phyloP scores from a whole-genome alignment of 257 asterid genomes.

The Capsicum baccatum region DNA sequence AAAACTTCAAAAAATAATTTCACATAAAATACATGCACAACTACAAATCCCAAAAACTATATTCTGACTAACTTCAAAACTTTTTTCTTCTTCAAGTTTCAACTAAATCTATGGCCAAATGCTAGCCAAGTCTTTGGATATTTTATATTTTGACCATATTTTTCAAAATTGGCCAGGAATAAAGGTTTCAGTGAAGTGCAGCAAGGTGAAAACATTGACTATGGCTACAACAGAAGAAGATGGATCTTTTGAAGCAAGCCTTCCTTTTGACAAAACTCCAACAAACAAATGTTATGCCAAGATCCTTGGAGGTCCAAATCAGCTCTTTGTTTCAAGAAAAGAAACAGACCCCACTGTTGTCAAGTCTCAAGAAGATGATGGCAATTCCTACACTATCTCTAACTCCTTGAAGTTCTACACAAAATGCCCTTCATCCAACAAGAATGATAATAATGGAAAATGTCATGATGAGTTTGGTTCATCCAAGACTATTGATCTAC shows the following conservation, averaged over 20 bases:
- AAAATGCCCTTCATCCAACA: slow-evolving; percentile 50
- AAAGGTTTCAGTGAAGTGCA: slow-evolving; percentile 72
- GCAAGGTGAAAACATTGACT: slow-evolving; percentile 52
- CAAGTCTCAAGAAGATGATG: slow-evolving; percentile 38
- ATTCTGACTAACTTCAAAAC: background rate
- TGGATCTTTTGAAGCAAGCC: slow-evolving; percentile 59
- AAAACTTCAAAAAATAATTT: background rate
- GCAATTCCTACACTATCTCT: slow-evolving; percentile 47
- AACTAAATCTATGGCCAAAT: background rate
- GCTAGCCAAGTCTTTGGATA: background rate
- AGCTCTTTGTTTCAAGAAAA: slow-evolving; percentile 49
- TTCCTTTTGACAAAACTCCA: slow-evolving; percentile 31
- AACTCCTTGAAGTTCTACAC: slow-evolving; percentile 67
- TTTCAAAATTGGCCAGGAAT: slow-evolving; percentile 46
- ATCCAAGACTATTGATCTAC: slow-evolving; percentile 79
- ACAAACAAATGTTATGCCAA: slow-evolving; percentile 61
- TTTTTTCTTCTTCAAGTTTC: background rate
- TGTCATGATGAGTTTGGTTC: slow-evolving; percentile 64
- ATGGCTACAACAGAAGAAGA: slow-evolving; percentile 59
- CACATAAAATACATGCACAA: background rate
- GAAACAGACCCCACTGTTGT: slow-evolving; percentile 40
- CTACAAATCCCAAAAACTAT: background rate
- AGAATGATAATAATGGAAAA: slow-evolving; percentile 39
- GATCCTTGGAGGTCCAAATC: slow-evolving; percentile 80
- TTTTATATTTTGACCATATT: background rate